Evolutionary conservation across 2,329 filamentous ascomycete species (phyloP).

Genomic region (Apiospora aurea): DNA sequence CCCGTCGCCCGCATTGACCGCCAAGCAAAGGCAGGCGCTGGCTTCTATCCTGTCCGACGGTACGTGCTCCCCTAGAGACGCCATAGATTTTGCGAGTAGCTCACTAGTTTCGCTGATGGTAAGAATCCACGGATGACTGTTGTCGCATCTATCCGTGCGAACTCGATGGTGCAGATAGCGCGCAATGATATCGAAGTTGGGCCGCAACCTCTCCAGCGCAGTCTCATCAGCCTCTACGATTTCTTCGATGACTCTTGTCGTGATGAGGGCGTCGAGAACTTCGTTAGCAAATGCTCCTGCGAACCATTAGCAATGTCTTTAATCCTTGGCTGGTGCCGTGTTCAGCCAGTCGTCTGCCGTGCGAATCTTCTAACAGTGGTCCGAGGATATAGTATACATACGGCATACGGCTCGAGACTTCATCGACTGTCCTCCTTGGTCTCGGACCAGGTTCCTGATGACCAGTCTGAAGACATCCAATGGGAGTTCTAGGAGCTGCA

Average conservation of each 20-base stretch:
- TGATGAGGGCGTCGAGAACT: not conserved
- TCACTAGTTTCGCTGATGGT: not conserved
- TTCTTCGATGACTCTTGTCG: not conserved
- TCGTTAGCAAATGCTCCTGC: not conserved
- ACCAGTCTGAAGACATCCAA: not conserved
- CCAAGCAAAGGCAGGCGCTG: not conserved
- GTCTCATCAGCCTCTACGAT: not conserved
- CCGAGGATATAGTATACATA: not conserved
- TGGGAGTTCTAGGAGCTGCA: not conserved
- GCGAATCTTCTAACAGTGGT: not conserved
- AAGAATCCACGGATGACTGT: not conserved
- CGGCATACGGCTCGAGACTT: not conserved
- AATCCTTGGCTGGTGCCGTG: not conserved
- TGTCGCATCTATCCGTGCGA: not conserved
- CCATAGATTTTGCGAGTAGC: not conserved
- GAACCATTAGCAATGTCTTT: not conserved
- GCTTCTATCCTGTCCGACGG: not conserved
- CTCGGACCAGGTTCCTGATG: not conserved
- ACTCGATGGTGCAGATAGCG: conserved; percentile 17
- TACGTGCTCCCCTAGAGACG: not conserved
- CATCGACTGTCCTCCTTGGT: not conserved
- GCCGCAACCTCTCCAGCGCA: not conserved
- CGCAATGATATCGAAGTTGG: not conserved
- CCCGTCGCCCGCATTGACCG: not conserved
- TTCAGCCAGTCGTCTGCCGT: no score